Evolutionary conservation across 352 stramenopile genomes (phyloP).

Genomic region (Globisporangium spiculum): DNA sequence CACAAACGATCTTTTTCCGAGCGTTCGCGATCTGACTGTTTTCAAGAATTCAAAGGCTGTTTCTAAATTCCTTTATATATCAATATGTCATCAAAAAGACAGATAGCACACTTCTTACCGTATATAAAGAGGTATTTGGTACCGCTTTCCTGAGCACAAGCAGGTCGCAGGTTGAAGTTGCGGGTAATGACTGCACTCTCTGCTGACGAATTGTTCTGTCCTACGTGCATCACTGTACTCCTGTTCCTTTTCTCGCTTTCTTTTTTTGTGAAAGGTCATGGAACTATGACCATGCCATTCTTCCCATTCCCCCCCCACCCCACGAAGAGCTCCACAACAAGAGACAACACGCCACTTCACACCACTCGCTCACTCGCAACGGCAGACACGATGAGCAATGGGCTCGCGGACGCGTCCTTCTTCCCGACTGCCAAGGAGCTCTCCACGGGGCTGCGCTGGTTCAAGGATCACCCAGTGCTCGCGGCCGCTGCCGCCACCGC

Average conservation of each 20-base stretch:
- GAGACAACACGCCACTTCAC: neutral
- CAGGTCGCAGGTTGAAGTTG: conserved; percentile 12
- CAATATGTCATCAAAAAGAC: neutral
- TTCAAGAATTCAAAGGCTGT: neutral
- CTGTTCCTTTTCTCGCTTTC: neutral
- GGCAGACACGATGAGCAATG: conserved; percentile 32
- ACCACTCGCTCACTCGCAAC: neutral
- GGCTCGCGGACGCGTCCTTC: conserved; percentile 60
- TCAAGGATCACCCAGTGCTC: conserved; percentile 82
- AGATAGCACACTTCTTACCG: neutral
- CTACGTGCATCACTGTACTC: neutral
- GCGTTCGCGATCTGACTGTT: neutral
- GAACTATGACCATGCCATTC: neutral
- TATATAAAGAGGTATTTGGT: neutral
- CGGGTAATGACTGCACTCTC: neutral
- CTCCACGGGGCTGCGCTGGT: conserved; percentile 79
- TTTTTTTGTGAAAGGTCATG: conserved; percentile 12
- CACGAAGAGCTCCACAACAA: neutral
- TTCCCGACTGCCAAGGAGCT: conserved; percentile 85
- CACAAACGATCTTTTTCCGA: neutral
- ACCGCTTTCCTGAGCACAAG: neutral
- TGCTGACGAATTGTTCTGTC: neutral
- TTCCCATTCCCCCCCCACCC: neutral
- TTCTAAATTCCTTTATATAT: neutral
- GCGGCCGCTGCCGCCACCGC: conserved; percentile 73